Percentiles rank a stretch among this genome's conserved stretches.
phyloP scores from a whole-genome alignment of 2,329 filamentous ascomycete species.

The Aspergillus fumigatiaffinis region DNA sequence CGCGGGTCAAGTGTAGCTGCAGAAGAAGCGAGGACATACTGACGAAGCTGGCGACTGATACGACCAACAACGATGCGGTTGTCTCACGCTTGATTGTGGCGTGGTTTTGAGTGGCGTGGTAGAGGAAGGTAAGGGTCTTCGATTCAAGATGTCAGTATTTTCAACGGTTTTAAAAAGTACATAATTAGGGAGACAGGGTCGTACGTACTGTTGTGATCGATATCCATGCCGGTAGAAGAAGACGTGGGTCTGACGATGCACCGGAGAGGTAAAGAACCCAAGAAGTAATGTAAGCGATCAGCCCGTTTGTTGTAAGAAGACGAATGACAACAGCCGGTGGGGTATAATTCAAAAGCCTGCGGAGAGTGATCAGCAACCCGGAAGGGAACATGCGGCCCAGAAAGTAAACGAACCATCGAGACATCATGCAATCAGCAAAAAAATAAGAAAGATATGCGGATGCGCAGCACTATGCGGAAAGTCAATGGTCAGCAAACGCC shows the following conservation, averaged over 20 bases:
- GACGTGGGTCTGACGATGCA: constrained; percentile 64
- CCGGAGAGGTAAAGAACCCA: constrained; percentile 68
- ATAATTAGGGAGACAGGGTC: background rate
- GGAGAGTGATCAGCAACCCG: constrained; percentile 1
- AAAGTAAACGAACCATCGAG: constrained; percentile 59
- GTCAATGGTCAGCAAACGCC: constrained; percentile 4
- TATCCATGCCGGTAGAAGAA: constrained; percentile 74
- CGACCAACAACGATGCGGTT: constrained; percentile 70
- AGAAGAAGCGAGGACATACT: constrained; percentile 67
- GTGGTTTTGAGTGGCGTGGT: constrained; percentile 73
- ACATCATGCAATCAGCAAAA: constrained; percentile 82
- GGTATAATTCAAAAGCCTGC: constrained; percentile 78
- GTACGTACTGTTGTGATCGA: constrained; percentile 65
- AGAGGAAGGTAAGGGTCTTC: constrained; percentile 69
- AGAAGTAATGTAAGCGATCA: constrained; percentile 72
- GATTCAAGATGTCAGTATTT: background rate
- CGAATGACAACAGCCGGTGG: constrained; percentile 73
- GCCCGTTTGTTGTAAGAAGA: constrained; percentile 68
- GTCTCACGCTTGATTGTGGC: constrained; percentile 78
- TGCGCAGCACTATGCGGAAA: constrained; percentile 60
- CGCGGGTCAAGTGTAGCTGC: constrained; percentile 61
- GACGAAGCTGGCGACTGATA: constrained; percentile 71
- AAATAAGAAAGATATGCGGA: constrained; percentile 77
- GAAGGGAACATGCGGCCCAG: background rate
- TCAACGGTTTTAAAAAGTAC: background rate